A percentile compares a stretch with the other conserved stretches of the same genome.
These are phyloP conservation scores for Mortierella sp. DNA, from an alignment of 371 early-diverging fungal genomes.

Conservation along the genomic window DNA sequence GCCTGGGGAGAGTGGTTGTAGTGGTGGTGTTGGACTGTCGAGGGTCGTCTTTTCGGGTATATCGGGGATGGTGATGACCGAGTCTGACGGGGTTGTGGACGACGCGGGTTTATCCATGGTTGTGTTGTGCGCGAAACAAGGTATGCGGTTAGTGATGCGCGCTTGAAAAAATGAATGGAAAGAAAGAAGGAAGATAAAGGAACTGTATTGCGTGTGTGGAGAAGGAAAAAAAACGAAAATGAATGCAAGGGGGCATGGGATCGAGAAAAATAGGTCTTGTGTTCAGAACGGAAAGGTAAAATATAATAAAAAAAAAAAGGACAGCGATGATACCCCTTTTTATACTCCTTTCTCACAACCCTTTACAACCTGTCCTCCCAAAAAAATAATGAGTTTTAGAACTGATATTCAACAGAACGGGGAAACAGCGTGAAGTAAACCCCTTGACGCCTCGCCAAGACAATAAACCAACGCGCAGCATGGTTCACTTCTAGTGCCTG, in stretches of 20 bases:
- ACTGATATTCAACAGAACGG: neutral
- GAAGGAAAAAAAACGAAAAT: neutral
- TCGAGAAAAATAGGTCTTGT: neutral
- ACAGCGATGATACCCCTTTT: neutral
- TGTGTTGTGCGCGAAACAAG: neutral
- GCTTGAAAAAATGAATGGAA: neutral
- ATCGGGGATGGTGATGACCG: neutral
- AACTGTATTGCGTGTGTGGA: neutral
- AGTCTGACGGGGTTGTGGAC: neutral
- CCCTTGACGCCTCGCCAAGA: neutral
- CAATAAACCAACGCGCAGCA: neutral
- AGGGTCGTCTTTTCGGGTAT: neutral
- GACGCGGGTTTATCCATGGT: neutral
- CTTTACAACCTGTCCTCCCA: neutral
- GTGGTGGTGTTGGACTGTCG: neutral
- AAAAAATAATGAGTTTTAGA: neutral
- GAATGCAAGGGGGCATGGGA: neutral
- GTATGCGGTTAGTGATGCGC: neutral
- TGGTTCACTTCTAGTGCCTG: neutral
- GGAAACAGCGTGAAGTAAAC: neutral
- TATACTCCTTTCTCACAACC: neutral
- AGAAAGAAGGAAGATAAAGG: neutral
- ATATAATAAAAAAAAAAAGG: neutral
- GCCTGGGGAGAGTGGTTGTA: neutral
- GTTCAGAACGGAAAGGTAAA: neutral